Evolutionary conservation across 2,329 filamentous ascomycete genomes (phyloP).

Genomic region (Diaporthe sp.): DNA sequence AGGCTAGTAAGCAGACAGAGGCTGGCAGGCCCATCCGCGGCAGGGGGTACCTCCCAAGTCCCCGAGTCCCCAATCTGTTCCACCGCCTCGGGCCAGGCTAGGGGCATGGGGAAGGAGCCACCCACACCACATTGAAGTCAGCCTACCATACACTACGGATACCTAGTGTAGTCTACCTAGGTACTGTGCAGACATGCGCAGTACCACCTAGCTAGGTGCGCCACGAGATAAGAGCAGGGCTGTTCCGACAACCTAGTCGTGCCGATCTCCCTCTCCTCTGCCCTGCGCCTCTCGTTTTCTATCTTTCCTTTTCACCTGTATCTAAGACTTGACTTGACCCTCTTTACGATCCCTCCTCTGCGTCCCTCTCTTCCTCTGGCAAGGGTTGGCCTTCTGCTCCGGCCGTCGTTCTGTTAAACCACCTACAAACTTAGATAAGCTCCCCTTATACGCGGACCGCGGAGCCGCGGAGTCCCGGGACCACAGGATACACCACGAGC

Average conservation of each 20-base stretch:
- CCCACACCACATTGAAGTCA: not conserved
- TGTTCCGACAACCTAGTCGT: not conserved
- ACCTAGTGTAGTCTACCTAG: too few species aligned
- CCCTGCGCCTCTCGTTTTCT: not conserved
- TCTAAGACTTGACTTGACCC: not conserved
- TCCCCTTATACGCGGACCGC: not conserved
- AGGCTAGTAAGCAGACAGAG: not conserved
- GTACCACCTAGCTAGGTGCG: not conserved
- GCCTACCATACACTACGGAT: not conserved
- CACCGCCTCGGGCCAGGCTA: conserved; percentile 6
- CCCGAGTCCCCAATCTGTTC: not conserved
- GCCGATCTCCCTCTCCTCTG: not conserved
- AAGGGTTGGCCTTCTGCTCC: not conserved
- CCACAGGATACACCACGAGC: conserved; percentile 6
- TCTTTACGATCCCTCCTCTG: not conserved
- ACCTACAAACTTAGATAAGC: not conserved
- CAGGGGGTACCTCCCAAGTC: not conserved
- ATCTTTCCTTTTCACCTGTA: not conserved
- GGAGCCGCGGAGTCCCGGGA: not conserved
- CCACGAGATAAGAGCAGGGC: conserved; percentile 10
- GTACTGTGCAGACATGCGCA: too few species aligned
- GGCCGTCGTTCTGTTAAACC: not conserved
- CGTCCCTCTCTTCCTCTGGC: not conserved
- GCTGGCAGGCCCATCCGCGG: too few species aligned
- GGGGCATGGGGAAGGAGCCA: not conserved